These are phyloP conservation scores for Bolboschoenus planiculmis DNA, from an alignment of 176 grass and related monocot species.

Conservation along the genomic window DNA sequence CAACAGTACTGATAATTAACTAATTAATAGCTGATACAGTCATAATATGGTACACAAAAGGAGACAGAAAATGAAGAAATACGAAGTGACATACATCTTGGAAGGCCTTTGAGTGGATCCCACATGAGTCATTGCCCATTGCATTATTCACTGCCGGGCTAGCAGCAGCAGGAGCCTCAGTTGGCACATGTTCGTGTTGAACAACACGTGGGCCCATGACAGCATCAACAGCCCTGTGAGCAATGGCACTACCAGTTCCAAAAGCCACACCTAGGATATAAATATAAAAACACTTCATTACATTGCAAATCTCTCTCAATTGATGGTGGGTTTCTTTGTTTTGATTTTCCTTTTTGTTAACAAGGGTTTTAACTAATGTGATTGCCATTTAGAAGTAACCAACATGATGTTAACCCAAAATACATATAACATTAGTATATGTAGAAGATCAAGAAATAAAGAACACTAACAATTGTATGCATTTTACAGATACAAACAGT, in stretches of 20 bases:
- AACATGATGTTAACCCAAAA: neutral
- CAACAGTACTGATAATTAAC: neutral
- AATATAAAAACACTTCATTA: neutral
- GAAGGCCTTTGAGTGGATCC: conserved; percentile 57
- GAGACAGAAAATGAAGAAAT: neutral
- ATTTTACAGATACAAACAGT: neutral
- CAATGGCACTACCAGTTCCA: conserved; percentile 71
- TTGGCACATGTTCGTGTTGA: conserved; percentile 57
- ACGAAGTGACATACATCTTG: conserved; percentile 55
- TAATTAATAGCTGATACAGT: neutral
- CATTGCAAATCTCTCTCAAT: neutral
- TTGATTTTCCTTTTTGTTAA: neutral
- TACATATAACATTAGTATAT: neutral
- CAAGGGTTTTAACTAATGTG: neutral
- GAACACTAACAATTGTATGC: neutral
- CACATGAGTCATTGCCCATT: conserved; percentile 41
- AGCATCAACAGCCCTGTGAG: conserved; percentile 81
- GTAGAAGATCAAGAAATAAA: neutral
- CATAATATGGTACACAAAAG: neutral
- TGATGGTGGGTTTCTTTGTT: neutral
- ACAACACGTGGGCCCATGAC: conserved; percentile 65
- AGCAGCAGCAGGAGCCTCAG: conserved; percentile 41
- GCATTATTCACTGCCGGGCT: conserved; percentile 26
- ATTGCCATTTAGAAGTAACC: neutral
- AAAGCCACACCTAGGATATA: conserved; percentile 59